Conservation (phyloP, 2,329 filamentous ascomycete genomes). For the Chalaropsis ovoidea region DNA sequence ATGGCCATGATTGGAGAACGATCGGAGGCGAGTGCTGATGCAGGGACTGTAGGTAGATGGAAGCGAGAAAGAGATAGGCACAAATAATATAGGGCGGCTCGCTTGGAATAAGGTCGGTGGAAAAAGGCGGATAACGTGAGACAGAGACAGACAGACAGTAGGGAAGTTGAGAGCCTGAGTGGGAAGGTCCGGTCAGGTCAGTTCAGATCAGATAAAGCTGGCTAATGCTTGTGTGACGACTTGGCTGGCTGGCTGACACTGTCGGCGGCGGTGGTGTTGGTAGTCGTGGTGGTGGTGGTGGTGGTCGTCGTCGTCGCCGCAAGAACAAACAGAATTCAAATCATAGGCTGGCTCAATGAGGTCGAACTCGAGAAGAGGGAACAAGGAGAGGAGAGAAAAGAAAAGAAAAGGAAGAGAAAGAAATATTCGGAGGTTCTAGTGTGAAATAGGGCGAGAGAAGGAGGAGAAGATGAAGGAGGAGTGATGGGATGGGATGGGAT, state of each 20-base stretch:
- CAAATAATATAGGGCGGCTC: neutral
- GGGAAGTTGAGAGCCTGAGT: no score
- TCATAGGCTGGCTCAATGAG: neutral
- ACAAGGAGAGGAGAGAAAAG: neutral
- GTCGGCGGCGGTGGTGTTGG: neutral
- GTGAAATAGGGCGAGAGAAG: neutral
- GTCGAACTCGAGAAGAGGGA: no score
- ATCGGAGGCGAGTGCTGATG: neutral
- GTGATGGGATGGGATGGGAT: neutral
- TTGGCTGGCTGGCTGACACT: no score
- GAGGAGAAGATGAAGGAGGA: neutral
- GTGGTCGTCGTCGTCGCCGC: neutral
- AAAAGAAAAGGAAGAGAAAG: neutral
- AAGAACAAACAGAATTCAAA: neutral
- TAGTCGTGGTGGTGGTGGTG: neutral
- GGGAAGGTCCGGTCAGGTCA: no score
- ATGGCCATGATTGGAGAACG: conserved; percentile 33
- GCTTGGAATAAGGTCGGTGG: no score
- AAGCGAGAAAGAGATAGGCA: neutral
- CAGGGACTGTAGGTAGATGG: neutral
- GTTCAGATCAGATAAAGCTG: no score
- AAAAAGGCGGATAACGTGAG: no score
- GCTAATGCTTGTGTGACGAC: no score
- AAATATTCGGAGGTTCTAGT: neutral
- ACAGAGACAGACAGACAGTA: no score